Percentiles rank a stretch among this genome's conserved stretches.
phyloP scores from a whole-genome alignment of 2,329 filamentous ascomycete genomes.

The Fusarium veterinarium region DNA sequence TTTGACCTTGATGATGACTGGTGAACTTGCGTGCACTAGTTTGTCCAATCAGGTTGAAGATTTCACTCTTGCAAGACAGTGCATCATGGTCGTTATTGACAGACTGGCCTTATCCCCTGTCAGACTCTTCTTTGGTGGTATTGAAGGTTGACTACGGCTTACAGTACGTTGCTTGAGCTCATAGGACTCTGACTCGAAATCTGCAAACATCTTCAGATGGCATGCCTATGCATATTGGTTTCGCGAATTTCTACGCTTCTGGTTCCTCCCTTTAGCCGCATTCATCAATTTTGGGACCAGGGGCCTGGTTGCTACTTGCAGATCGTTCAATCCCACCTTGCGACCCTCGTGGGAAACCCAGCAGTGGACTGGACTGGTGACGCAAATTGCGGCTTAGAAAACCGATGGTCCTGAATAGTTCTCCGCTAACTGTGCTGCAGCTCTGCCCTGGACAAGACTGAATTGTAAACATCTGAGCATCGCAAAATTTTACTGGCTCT shows the following conservation, averaged over 20 bases:
- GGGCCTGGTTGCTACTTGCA: slow-evolving; percentile 43
- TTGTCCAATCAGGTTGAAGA: slow-evolving; percentile 19
- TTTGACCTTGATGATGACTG: slow-evolving; percentile 20
- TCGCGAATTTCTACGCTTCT: slow-evolving; percentile 26
- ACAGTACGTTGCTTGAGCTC: not conserved
- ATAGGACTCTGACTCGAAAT: slow-evolving; percentile 1
- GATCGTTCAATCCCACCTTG: slow-evolving; percentile 43
- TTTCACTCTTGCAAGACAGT: slow-evolving; percentile 8
- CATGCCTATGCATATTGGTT: not conserved
- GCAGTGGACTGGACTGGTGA: slow-evolving; percentile 37
- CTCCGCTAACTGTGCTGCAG: slow-evolving; percentile 18
- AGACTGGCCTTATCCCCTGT: slow-evolving; percentile 11
- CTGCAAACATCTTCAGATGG: slow-evolving; percentile 1
- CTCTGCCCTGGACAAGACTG: slow-evolving; percentile 12
- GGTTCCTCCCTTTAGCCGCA: slow-evolving; percentile 36
- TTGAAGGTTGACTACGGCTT: not conserved
- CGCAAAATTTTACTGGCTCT: slow-evolving; percentile 23
- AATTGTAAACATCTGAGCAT: slow-evolving; percentile 8
- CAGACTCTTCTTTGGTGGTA: not conserved
- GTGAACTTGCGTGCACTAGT: slow-evolving; percentile 13
- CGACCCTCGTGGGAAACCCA: slow-evolving; percentile 31
- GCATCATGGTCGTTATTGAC: slow-evolving; percentile 7
- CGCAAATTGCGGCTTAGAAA: slow-evolving; percentile 36
- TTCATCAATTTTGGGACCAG: slow-evolving; percentile 37
- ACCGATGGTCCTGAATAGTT: not conserved